Base-by-base conservation (phyloP, 2,329 filamentous ascomycete species). In the Parastagonospora nodorum region DNA sequence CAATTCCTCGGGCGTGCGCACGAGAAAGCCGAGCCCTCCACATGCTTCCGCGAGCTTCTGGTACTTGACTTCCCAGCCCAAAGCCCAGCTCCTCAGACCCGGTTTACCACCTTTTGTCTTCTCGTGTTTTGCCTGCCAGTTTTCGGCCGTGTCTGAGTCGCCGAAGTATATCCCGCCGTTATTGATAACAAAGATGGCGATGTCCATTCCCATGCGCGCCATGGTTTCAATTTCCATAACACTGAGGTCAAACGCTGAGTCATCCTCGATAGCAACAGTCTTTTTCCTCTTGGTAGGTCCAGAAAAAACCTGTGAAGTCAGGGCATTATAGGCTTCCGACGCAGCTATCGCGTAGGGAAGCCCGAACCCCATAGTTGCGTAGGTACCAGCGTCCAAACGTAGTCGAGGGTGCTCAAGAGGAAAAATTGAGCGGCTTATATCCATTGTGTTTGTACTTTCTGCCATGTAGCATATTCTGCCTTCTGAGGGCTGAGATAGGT, bases 401-500 rank as follows among this genome's bases (percentile, higher is more conserved):
- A 82, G 75, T 14, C 82, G 78, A 2, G 82, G 82, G 55, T 82
- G 75, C 28, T 81, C 73, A 14, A 84, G 73, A 0, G 79, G 75
- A 61, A 85, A 84, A 37, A 78, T 74, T 10, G 78, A 80, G 15
- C 82, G 78, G 2, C 80, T 82, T 45, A 84, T 84, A 57, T 85
- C 83, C 83, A 84, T 85, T 6, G 82, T 83, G 60, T 84, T 84
- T 8, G 82, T 81, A 6, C 82, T 82, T 69, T 85, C 82, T 1
- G 80, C 82, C 31, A 84, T 73, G 53, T 84, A 84, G 16, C 84
- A 78, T 19, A 84, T 75, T 37, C 75, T 68, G 16, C 78, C 80
- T 10, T 79, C 66, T 35, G 75, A 71, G 1, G 74, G 75, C 10
- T 74, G 78, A 0, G 75, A 80, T 28, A 80, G 61, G 4, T 55